Percentiles rank a stretch among this genome's conserved stretches.
These are phyloP conservation scores for Trypanosoma congolense DNA, from an alignment of 208 protist species.

Conservation along the genomic window DNA sequence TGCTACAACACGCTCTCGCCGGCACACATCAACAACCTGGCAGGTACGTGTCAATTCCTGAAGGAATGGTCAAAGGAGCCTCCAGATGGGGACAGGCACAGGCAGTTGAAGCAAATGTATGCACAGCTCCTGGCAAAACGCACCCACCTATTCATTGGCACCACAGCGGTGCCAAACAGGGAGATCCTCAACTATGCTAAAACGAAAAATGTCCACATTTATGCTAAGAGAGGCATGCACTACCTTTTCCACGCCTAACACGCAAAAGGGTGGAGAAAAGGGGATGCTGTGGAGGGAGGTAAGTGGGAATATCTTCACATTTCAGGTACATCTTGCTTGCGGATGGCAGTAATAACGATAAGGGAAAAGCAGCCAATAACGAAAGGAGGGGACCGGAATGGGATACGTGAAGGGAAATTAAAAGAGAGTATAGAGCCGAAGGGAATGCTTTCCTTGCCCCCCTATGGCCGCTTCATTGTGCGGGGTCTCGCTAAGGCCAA, in stretches of 20 bases:
- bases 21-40: conserved; percentile 55
- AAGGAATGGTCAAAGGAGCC: conserved; percentile 54
- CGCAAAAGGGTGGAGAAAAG: conserved; percentile 2
- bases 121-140: conserved; percentile 42
- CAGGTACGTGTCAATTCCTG: conserved; percentile 62
- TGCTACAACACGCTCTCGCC: conserved; percentile 53
- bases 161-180: conserved; percentile 44
- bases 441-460: too few relatives aligned
- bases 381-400: neutral
- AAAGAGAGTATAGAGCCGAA: too few relatives aligned
- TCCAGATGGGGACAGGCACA: conserved; percentile 71
- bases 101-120: conserved; percentile 66
- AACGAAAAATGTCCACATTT: conserved; percentile 77
- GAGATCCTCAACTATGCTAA: conserved; percentile 82
- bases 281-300: neutral
- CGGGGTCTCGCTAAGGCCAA: too few relatives aligned
- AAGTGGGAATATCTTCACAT: conserved; percentile 4
- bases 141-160: conserved; percentile 73
- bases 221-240: conserved; percentile 58
- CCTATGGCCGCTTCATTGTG: too few relatives aligned
- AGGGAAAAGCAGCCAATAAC: too few relatives aligned
- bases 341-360: too few relatives aligned
- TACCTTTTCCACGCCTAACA: conserved; percentile 63
- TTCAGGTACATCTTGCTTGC: conserved; percentile 1
- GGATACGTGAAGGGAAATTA: neutral